Conservation (phyloP, 1,139 yeast species). For the Barnettozyma hawaiiensis region DNA sequence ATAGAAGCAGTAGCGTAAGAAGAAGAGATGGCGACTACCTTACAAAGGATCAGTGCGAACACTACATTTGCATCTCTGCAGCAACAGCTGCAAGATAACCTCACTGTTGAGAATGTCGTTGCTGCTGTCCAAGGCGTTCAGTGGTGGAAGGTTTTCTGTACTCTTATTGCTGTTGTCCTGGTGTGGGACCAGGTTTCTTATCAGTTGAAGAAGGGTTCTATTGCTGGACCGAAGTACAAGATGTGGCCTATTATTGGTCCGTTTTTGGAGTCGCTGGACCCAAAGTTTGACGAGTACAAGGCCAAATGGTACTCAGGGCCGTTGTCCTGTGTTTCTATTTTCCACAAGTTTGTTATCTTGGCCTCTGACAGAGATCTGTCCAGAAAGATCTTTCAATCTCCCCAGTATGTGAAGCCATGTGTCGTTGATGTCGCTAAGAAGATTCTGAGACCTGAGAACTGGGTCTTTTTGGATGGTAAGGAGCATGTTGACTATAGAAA, state of each 20-base stretch:
- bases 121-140: slow-evolving; percentile 22
- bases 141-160: slow-evolving; percentile 48
- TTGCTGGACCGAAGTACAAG: slow-evolving; percentile 85
- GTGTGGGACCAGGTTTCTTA: slow-evolving; percentile 80
- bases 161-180: slow-evolving; percentile 46
- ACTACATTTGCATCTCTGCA: slow-evolving; percentile 12
- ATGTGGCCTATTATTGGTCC: slow-evolving; percentile 96
- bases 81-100: slow-evolving; percentile 11
- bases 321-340: slow-evolving; percentile 90
- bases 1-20: too few relatives aligned
- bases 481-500: slow-evolving; percentile 90
- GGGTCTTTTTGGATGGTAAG: slow-evolving; percentile 97
- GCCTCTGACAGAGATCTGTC: slow-evolving; percentile 89
- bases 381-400: slow-evolving; percentile 80
- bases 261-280: slow-evolving; percentile 90
- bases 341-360: slow-evolving; percentile 95
- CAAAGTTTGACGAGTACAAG: slow-evolving; percentile 88
- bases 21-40: background rate
- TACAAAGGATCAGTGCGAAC: background rate
- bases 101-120: slow-evolving; percentile 4
- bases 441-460: slow-evolving; percentile 87
- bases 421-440: slow-evolving; percentile 95
- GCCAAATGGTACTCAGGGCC: slow-evolving; percentile 96
- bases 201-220: slow-evolving; percentile 71
- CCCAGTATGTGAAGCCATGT: slow-evolving; percentile 89